A percentile compares a stretch with the other conserved stretches of the same genome.
These are phyloP conservation scores for Hypoxylon fuscum DNA, from an alignment of 495 filamentous ascomycete species.

Conservation along the genomic window DNA sequence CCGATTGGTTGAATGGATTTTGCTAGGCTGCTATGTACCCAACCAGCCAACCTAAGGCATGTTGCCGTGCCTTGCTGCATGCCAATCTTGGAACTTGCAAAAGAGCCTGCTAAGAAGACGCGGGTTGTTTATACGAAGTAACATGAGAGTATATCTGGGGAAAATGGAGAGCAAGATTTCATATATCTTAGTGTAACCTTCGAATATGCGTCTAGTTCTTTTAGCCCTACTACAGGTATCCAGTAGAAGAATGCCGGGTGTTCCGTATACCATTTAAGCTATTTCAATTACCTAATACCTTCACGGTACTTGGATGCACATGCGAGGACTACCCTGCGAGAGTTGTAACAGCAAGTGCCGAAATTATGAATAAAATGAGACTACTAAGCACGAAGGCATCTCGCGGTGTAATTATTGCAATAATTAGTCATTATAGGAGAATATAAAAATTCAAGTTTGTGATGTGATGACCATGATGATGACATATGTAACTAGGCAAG, in stretches of 20 bases:
- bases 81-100: not conserved
- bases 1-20: slow-evolving; percentile 12
- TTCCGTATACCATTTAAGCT: slow-evolving; percentile 18
- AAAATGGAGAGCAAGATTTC: slow-evolving; percentile 17
- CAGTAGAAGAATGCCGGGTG: slow-evolving; percentile 17
- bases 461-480: slow-evolving; percentile 12
- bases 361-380: not conserved
- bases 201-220: not conserved
- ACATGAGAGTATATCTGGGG: slow-evolving; percentile 16
- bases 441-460: slow-evolving; percentile 5
- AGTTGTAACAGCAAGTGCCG: slow-evolving; percentile 22
- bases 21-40: no score
- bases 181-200: slow-evolving; percentile 31
- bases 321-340: not conserved
- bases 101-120: not conserved
- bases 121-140: slow-evolving; percentile 19
- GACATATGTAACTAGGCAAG: no score
- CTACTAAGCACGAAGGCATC: not conserved
- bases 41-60: no score
- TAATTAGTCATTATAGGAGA: not conserved
- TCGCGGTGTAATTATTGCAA: not conserved
- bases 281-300: slow-evolving; percentile 33
- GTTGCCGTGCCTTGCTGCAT: slow-evolving; percentile 1
- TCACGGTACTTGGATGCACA: slow-evolving; percentile 13
- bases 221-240: slow-evolving; percentile 6